Percentiles rank a stretch among this genome's conserved stretches.
Evolutionary conservation across 805 yeast species (phyloP).

Genomic region (Isabelozyma rhagii): DNA sequence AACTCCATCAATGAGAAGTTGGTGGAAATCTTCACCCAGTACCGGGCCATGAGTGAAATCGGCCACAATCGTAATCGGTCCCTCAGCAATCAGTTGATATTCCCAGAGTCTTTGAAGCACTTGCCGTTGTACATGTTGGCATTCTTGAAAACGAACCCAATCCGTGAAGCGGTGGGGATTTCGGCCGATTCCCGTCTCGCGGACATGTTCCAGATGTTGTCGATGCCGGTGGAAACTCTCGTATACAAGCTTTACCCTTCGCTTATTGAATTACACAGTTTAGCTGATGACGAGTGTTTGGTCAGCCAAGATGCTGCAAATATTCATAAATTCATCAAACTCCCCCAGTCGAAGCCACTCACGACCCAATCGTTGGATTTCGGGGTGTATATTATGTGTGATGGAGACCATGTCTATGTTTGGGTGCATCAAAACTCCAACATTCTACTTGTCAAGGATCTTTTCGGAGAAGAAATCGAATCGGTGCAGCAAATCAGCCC

Average conservation of each 20-base stretch:
- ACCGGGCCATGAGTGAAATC: slow-evolving; percentile 47
- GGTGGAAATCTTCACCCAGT: slow-evolving; percentile 46
- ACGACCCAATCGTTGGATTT: slow-evolving; percentile 48
- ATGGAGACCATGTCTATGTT: slow-evolving; percentile 57
- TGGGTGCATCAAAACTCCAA: slow-evolving; percentile 72
- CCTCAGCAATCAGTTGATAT: slow-evolving; percentile 57
- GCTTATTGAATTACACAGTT: slow-evolving; percentile 66
- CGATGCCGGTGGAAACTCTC: slow-evolving; percentile 54
- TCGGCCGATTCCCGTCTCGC: slow-evolving; percentile 64
- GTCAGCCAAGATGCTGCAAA: slow-evolving; percentile 32
- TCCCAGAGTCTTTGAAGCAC: slow-evolving; percentile 78
- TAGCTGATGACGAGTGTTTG: slow-evolving; percentile 53
- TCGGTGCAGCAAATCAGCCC: slow-evolving; percentile 47
- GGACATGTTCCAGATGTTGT: slow-evolving; percentile 48
- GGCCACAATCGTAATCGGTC: slow-evolving; percentile 33
- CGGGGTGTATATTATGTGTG: slow-evolving; percentile 76
- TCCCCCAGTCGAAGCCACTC: slow-evolving; percentile 51
- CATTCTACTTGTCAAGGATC: slow-evolving; percentile 63
- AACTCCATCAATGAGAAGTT: slow-evolving; percentile 37
- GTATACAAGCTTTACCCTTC: slow-evolving; percentile 76
- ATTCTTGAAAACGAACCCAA: slow-evolving; percentile 64
- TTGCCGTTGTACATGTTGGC: slow-evolving; percentile 66
- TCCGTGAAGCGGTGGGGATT: slow-evolving; percentile 47
- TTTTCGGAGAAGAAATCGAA: slow-evolving; percentile 59
- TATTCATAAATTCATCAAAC: slow-evolving; percentile 39